Percentiles rank a stretch among this genome's conserved stretches.
Evolutionary conservation across 2,329 filamentous ascomycete genomes (phyloP).

Genomic region (Claviceps sorghi): DNA sequence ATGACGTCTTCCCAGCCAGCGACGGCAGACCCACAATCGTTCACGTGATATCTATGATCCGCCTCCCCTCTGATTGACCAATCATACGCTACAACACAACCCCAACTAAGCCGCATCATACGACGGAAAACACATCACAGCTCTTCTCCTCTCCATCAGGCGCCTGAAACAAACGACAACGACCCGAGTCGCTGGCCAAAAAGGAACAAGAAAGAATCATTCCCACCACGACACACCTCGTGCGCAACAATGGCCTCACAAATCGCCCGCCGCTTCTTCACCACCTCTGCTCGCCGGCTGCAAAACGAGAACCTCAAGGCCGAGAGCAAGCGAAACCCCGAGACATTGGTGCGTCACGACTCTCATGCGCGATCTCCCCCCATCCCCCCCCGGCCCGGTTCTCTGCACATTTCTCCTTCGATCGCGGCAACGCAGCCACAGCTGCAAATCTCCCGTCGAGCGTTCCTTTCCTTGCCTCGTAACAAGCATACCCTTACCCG

Average conservation of each 20-base stretch:
- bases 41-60: neutral
- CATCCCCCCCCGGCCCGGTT: too few relatives aligned
- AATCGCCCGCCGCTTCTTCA: conserved; percentile 41
- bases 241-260: conserved; percentile 37
- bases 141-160: neutral
- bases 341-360: conserved; percentile 25
- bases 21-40: neutral
- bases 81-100: neutral
- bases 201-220: neutral
- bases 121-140: neutral
- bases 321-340: conserved; percentile 41
- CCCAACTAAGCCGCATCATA: neutral
- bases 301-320: conserved; percentile 36
- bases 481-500: conserved; percentile 1
- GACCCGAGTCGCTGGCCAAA: too few relatives aligned
- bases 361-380: too few relatives aligned
- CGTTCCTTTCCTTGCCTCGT: neutral
- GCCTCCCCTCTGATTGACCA: neutral
- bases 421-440: too few relatives aligned
- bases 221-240: conserved; percentile 6
- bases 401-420: too few relatives aligned
- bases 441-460: too few relatives aligned
- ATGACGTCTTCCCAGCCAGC: neutral
- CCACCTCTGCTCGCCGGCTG: conserved; percentile 38
- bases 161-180: neutral